A percentile compares a stretch with the other conserved stretches of the same genome.
These are phyloP conservation scores for Crotalaria pallida DNA, from an alignment of 306 rosid genomes.

Conservation along the genomic window DNA sequence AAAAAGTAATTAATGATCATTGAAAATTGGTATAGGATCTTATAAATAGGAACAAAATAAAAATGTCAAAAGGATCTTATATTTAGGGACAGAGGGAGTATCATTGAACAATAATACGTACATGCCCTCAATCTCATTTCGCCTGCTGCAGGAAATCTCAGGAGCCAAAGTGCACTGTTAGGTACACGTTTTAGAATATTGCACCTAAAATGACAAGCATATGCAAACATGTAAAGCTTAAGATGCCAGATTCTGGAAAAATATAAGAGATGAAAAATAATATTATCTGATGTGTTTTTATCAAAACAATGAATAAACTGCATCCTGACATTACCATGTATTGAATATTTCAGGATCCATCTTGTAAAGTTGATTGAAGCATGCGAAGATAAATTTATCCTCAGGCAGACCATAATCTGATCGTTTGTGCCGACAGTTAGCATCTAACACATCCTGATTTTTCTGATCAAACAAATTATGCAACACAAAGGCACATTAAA, in stretches of 20 bases:
- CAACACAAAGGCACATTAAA: neutral
- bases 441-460: constrained; percentile 86
- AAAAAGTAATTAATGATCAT: no score
- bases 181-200: constrained; percentile 94
- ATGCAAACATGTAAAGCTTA: neutral
- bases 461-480: constrained; percentile 48
- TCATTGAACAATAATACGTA: constrained; percentile 30
- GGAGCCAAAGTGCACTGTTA: constrained; percentile 96
- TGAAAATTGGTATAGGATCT: no score
- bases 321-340: constrained; percentile 61
- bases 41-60: no score
- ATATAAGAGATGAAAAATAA: neutral
- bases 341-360: constrained; percentile 97
- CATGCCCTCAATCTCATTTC: constrained; percentile 88
- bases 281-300: neutral
- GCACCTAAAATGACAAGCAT: constrained; percentile 56
- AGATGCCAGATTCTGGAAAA: constrained; percentile 8
- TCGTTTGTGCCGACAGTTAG: constrained; percentile 71
- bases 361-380: constrained; percentile 96
- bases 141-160: constrained; percentile 96
- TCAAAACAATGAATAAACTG: neutral
- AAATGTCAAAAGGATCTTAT: no score
- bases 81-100: no score
- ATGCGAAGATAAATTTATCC: constrained; percentile 86
- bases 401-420: constrained; percentile 89